phyloP scores from a whole-genome alignment of 2,329 filamentous ascomycete genomes.

The Pseudogymnoascus sp. region DNA sequence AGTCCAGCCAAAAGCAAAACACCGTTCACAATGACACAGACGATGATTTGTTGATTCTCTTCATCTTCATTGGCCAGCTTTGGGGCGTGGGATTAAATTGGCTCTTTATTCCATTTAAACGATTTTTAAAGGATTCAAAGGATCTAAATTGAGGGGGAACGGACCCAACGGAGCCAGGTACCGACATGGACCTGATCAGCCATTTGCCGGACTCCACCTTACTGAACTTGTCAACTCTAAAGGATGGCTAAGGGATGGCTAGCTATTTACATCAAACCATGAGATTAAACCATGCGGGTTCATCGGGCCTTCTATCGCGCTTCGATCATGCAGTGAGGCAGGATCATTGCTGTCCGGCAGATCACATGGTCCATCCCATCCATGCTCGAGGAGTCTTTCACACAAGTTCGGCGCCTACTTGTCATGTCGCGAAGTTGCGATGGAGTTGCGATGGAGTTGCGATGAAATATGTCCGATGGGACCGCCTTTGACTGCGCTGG shows the following conservation, averaged over 20 bases:
- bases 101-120: neutral
- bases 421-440: neutral
- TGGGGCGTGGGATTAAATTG: neutral
- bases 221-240: slow-evolving; percentile 9
- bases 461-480: neutral
- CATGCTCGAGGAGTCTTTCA: neutral
- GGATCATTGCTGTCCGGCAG: neutral
- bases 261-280: slow-evolving; percentile 4
- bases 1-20: neutral
- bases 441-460: neutral
- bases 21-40: neutral
- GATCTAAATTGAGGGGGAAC: neutral
- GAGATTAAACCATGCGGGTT: neutral
- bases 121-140: neutral
- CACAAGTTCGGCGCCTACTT: neutral
- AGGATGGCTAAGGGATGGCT: neutral
- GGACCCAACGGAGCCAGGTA: neutral
- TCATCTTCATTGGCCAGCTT: neutral
- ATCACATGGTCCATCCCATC: neutral
- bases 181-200: neutral
- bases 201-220: slow-evolving; percentile 5
- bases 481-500: neutral
- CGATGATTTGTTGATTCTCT: neutral
- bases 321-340: neutral
- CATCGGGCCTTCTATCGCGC: slow-evolving; percentile 5